Conservation (phyloP, 179 eudicot genomes). For the Silene vulgaris region DNA sequence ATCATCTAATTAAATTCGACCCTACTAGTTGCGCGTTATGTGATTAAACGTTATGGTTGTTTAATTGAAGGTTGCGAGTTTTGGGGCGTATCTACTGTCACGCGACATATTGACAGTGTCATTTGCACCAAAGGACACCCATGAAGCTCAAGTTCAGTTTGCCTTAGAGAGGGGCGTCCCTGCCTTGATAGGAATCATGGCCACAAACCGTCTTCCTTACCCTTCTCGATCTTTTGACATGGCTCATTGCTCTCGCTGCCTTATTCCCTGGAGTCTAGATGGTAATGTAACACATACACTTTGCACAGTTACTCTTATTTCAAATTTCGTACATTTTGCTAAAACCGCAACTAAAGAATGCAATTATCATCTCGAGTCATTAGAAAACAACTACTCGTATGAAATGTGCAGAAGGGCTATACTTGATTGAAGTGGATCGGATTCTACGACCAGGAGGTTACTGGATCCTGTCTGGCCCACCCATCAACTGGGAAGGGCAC, state of each 20-base stretch:
- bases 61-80: constrained; percentile 71
- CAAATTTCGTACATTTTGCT: too few relatives aligned
- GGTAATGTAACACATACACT: constrained; percentile 35
- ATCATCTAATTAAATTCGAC: too few relatives aligned
- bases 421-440: constrained; percentile 67
- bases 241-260: constrained; percentile 96
- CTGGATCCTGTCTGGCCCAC: constrained; percentile 89
- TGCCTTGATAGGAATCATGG: constrained; percentile 71
- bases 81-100: constrained; percentile 71
- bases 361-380: too few relatives aligned
- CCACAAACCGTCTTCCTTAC: constrained; percentile 61
- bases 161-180: constrained; percentile 88
- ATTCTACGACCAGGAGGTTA: constrained; percentile 83
- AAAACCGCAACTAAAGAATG: too few relatives aligned
- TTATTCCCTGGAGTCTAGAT: constrained; percentile 68
- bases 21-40: too few relatives aligned
- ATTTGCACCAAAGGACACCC: constrained; percentile 92
- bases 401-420: constrained; percentile 55
- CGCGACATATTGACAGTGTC: constrained; percentile 66
- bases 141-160: constrained; percentile 83
- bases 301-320: too few relatives aligned
- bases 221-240: constrained; percentile 81
- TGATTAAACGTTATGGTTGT: background rate
- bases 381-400: too few relatives aligned
- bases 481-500: constrained; percentile 67